phyloP scores from a whole-genome alignment of 2,329 filamentous ascomycete species.

The Ceratocystis smalleyi region DNA sequence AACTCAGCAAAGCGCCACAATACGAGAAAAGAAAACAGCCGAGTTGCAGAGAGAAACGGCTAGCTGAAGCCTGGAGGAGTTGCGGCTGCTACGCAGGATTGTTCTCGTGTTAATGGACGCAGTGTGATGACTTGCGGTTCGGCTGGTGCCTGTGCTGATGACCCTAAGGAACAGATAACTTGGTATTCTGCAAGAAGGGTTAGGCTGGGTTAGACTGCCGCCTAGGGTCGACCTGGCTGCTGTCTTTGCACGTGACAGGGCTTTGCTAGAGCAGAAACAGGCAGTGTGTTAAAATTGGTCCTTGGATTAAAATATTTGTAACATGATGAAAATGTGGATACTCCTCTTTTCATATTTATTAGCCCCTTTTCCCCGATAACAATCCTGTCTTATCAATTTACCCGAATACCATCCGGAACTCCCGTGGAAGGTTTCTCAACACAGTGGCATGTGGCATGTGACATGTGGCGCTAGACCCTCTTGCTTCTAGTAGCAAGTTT shows the following conservation, averaged over 20 bases:
- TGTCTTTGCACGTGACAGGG: neutral
- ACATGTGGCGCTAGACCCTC: slow-evolving; percentile 1
- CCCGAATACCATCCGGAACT: too few species aligned
- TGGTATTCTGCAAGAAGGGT: neutral
- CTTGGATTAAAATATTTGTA: too few species aligned
- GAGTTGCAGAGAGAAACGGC: neutral
- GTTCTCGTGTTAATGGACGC: too few species aligned
- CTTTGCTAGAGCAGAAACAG: too few species aligned
- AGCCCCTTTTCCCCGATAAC: too few species aligned
- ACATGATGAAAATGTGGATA: too few species aligned
- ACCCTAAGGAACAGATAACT: neutral
- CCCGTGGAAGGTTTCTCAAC: too few species aligned
- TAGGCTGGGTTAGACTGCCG: neutral
- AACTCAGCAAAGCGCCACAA: neutral
- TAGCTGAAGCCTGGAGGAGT: neutral
- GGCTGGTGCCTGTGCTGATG: too few species aligned
- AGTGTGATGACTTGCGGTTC: too few species aligned
- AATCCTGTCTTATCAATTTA: too few species aligned
- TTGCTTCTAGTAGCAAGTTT: neutral
- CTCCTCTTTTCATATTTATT: too few species aligned
- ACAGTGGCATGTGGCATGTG: neutral
- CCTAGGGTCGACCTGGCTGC: neutral
- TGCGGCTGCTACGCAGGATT: neutral
- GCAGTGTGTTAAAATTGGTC: too few species aligned
- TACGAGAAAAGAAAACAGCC: neutral